Evolutionary conservation across 352 stramenopile genomes (phyloP).

Genomic region (Phytopythium sindhum): DNA sequence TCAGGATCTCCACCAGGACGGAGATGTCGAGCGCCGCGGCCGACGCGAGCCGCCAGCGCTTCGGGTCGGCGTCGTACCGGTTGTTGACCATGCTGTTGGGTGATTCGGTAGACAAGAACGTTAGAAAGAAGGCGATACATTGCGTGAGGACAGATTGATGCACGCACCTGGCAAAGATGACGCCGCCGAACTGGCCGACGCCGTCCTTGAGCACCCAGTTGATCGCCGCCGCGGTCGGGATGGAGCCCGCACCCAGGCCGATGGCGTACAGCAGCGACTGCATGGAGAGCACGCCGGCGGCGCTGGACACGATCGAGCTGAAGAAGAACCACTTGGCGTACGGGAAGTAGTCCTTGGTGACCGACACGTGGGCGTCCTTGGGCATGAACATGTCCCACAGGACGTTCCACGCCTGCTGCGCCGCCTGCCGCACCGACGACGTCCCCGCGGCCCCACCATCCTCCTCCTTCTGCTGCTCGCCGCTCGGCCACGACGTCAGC

Average conservation of each 20-base stretch:
- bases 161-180: conserved; percentile 82
- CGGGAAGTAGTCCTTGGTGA: conserved; percentile 83
- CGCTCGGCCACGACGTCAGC: conserved; percentile 7
- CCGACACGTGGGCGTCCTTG: conserved; percentile 78
- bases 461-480: neutral
- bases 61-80: conserved; percentile 93
- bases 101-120: neutral
- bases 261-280: conserved; percentile 93
- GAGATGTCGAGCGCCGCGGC: conserved; percentile 88
- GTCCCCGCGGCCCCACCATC: neutral
- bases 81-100: conserved; percentile 75
- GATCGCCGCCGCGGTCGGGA: conserved; percentile 88
- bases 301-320: conserved; percentile 74
- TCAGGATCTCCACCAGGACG: conserved; percentile 92
- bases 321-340: conserved; percentile 88
- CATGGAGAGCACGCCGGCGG: conserved; percentile 91
- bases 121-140: neutral
- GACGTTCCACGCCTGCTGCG: conserved; percentile 39
- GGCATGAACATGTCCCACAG: conserved; percentile 88
- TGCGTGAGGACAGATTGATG: no score
- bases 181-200: conserved; percentile 93
- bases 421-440: conserved; percentile 19
- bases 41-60: conserved; percentile 91
- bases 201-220: conserved; percentile 98
- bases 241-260: conserved; percentile 85